These are phyloP conservation scores for Cyberlindnera xylosilytica DNA, from an alignment of 805 yeast genomes.

Conservation along the genomic window DNA sequence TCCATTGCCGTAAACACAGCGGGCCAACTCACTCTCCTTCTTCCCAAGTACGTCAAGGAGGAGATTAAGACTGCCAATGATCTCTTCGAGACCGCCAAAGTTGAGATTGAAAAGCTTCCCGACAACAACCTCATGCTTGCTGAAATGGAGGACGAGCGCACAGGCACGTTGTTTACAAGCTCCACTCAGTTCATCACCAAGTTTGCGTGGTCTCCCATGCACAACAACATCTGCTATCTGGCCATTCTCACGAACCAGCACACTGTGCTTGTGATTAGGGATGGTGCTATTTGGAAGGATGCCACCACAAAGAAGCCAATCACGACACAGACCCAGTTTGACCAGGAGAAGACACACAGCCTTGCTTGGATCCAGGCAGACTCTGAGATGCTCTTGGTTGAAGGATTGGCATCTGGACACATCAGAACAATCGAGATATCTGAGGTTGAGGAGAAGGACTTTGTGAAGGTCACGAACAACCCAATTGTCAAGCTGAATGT, in stretches of 20 bases:
- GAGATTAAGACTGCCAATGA: constrained; percentile 13
- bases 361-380: constrained; percentile 19
- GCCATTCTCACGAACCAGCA: constrained; percentile 21
- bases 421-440: constrained; percentile 3
- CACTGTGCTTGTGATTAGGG: constrained; percentile 16
- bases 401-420: constrained; percentile 24
- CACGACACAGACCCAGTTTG: constrained; percentile 15
- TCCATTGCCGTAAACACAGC: constrained; percentile 23
- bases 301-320: constrained; percentile 7
- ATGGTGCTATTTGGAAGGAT: constrained; percentile 16
- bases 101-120: constrained; percentile 17
- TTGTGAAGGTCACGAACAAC: constrained; percentile 8
- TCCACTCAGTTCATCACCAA: constrained; percentile 13
- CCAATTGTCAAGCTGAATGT: constrained; percentile 16
- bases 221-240: constrained; percentile 15
- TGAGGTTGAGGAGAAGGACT: background rate
- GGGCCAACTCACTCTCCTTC: constrained; percentile 20
- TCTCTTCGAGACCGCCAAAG: constrained; percentile 16
- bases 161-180: constrained; percentile 16
- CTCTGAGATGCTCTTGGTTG: constrained; percentile 7
- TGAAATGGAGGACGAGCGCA: constrained; percentile 19
- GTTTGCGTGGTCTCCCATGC: constrained; percentile 25
- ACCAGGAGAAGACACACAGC: constrained; percentile 14
- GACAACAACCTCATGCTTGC: constrained; percentile 9
- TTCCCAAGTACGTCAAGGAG: constrained; percentile 20